Evolutionary conservation across 192 early-diverging fungal species (phyloP).

Genomic region (Dissophora globulifera): DNA sequence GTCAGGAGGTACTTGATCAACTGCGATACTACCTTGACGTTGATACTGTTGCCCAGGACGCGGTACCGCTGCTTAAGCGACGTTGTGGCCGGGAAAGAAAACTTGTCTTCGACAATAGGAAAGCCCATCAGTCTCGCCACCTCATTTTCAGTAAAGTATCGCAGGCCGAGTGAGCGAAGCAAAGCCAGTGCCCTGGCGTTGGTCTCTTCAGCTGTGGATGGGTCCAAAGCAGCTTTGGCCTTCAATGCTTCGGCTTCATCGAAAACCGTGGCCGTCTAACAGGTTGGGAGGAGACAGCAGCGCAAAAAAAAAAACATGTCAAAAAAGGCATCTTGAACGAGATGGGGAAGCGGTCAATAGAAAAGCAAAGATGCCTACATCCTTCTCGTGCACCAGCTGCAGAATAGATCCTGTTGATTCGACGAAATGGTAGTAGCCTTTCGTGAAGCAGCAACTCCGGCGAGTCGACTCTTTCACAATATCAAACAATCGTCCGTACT

Average conservation of each 20-base stretch:
- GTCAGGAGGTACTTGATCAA: conserved; percentile 77
- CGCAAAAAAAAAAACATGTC: not conserved
- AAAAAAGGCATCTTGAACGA: not conserved
- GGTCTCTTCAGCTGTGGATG: conserved; percentile 23
- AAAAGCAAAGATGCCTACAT: conserved; percentile 54
- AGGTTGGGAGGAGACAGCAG: not conserved
- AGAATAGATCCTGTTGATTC: conserved; percentile 68
- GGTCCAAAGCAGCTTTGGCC: not conserved
- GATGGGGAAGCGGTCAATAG: not conserved
- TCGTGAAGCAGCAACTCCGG: conserved; percentile 85
- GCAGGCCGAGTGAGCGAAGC: conserved; percentile 51
- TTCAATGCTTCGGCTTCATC: conserved; percentile 41
- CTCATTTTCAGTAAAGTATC: conserved; percentile 73
- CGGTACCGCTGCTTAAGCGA: conserved; percentile 81
- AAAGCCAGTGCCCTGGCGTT: conserved; percentile 47
- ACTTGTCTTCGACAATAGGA: conserved; percentile 59
- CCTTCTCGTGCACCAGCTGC: conserved; percentile 57
- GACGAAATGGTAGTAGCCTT: conserved; percentile 78
- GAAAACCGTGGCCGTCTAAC: conserved; percentile 48
- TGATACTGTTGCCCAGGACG: conserved; percentile 93
- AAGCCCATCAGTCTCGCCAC: conserved; percentile 86
- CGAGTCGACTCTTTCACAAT: conserved; percentile 71
- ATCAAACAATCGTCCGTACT: conserved; percentile 67
- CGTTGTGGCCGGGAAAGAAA: conserved; percentile 77
- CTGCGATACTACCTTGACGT: conserved; percentile 80